Base-by-base conservation (phyloP, 1,139 yeast genomes). In the Magnusiomyces tetraspermus region DNA sequence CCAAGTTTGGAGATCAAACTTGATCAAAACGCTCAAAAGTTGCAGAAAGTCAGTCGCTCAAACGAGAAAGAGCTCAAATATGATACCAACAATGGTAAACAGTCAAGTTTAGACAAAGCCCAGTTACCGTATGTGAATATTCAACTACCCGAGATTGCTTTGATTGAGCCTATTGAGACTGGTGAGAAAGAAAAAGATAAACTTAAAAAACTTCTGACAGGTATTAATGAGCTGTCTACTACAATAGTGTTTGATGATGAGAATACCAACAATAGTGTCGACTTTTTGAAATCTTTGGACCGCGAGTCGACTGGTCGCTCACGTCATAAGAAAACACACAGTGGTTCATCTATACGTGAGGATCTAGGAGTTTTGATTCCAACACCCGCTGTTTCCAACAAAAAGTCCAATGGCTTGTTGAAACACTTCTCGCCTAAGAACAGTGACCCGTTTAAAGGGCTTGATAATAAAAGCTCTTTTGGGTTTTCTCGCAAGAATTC, bases 251-350 rank as follows among this genome's bases (percentile, higher is more conserved):
- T 70, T 52, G 60, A 59, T 48, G 53, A 46, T 23, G 41, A 24
- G 23, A 71, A 71, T 53, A 72, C 74, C 50, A 73, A 74, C 59
- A 75, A 76, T 49, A 76, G 75, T 53, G 71, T 78, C 48, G 86
- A 83, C 52, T 86, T 84, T 62, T 69, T 86, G 57, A 77, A 79
- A 56, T 73, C 75, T 30, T 70, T 80, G 42, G 73, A 75, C 42
- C 66, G 66, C 28, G 74, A 70, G 45, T 68, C 69, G 50, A 67
- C 71, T n/a, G 69, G 68, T 19, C 59, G 61, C 49, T 61, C 68
- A 42, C 49, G 52, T 21, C 51, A 43, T 24, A 51, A 46, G 23
- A 30, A 50, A 37, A 33, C 51, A 15, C 56, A 52, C 2, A 43
- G 48, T 26, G 49, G 42, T 2, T 36, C 41, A 10, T 36, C 42